These are phyloP conservation scores for Perkinsus olseni DNA, from an alignment of 169 alveolate species.

Conservation along the genomic window DNA sequence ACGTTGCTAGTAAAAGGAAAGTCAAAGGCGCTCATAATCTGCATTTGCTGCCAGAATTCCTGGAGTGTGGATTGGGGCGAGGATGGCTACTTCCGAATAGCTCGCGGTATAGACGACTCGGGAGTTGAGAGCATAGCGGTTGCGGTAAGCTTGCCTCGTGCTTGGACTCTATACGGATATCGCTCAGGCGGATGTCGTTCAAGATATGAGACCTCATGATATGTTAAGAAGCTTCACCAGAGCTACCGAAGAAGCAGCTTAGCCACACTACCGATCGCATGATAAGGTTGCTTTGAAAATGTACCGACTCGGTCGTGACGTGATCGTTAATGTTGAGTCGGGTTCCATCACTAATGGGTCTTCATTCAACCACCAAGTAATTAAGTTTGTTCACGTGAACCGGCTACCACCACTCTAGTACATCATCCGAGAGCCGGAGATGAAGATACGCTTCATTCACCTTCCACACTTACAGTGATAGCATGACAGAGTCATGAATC, in stretches of 20 bases:
- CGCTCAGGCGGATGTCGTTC: neutral
- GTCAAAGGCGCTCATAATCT: neutral
- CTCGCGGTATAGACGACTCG: conserved; percentile 23
- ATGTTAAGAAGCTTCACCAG: neutral
- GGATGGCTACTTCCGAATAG: conserved; percentile 46
- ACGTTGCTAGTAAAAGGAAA: neutral
- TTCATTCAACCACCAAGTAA: too few relatives aligned
- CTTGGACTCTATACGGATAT: neutral
- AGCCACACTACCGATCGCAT: neutral
- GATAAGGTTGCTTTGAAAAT: too few relatives aligned
- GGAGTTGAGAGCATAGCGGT: conserved; percentile 23
- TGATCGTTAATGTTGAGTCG: too few relatives aligned
- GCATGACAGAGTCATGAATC: too few relatives aligned
- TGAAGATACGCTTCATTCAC: too few relatives aligned
- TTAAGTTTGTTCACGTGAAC: too few relatives aligned
- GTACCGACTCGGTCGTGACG: too few relatives aligned
- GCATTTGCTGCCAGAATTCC: conserved; percentile 28
- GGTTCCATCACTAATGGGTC: too few relatives aligned
- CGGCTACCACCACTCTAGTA: too few relatives aligned
- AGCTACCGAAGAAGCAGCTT: neutral
- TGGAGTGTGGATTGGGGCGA: conserved; percentile 62
- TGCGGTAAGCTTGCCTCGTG: conserved; percentile 9
- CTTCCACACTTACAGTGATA: too few relatives aligned
- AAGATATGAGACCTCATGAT: neutral
- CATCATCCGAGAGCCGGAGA: too few relatives aligned